Evolutionary conservation across 2,329 filamentous ascomycete species (phyloP).

Genomic region (Rugonectria rugulosa): DNA sequence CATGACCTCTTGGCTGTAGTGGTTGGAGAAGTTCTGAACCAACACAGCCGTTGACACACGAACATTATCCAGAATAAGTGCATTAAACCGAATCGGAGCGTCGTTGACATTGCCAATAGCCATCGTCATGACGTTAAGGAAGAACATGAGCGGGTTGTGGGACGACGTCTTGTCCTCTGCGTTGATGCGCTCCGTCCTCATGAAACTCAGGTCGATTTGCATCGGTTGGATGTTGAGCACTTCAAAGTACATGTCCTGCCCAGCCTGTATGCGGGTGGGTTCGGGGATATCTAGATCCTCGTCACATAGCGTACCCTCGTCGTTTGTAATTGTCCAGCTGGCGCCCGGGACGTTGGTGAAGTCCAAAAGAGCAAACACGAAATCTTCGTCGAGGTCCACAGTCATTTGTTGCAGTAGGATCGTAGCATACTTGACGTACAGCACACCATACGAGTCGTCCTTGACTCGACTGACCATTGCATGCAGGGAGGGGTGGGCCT

Average conservation of each 20-base stretch:
- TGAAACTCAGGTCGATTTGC: constrained; percentile 96
- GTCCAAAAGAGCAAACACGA: constrained; percentile 94
- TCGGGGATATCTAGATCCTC: constrained; percentile 92
- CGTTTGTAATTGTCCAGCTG: constrained; percentile 72
- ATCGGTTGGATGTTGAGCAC: constrained; percentile 96
- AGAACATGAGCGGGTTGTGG: constrained; percentile 96
- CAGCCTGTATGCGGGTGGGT: constrained; percentile 81
- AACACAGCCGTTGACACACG: constrained; percentile 87
- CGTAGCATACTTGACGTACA: constrained; percentile 98
- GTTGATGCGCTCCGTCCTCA: constrained; percentile 95
- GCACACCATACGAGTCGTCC: constrained; percentile 95
- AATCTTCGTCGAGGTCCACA: constrained; percentile 95
- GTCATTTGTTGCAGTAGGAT: constrained; percentile 97
- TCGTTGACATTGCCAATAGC: constrained; percentile 99
- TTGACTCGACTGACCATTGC: constrained; percentile 93
- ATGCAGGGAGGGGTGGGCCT: constrained; percentile 93
- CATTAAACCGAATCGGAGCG: constrained; percentile 91
- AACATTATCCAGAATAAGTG: constrained; percentile 93
- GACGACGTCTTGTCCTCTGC: constrained; percentile 93
- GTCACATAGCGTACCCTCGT: constrained; percentile 87
- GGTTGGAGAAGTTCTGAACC: constrained; percentile 85
- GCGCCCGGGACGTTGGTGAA: constrained; percentile 93
- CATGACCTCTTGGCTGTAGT: constrained; percentile 96
- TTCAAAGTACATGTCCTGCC: constrained; percentile 98
- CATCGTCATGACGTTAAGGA: constrained; percentile 98